Conservation (phyloP, 2,329 filamentous ascomycete genomes). For the Xylaria sp. region DNA sequence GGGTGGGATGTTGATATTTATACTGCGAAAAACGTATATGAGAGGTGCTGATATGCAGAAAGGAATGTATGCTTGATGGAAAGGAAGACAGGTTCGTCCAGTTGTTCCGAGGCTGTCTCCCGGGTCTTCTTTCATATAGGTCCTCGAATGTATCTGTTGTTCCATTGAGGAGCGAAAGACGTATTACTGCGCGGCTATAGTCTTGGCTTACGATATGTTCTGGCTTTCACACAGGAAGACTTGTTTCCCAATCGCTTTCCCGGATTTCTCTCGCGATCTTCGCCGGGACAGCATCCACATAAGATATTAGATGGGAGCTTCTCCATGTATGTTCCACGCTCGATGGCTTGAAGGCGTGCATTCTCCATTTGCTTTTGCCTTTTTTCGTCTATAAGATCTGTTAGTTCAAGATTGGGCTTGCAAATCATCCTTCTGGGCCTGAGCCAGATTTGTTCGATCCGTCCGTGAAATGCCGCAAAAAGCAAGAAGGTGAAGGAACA, state of each 20-base stretch:
- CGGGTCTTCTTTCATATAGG: neutral
- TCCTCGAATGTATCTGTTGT: neutral
- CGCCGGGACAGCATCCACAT: slow-evolving; percentile 46
- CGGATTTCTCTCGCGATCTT: slow-evolving; percentile 39
- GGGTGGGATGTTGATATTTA: neutral
- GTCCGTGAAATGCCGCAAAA: neutral
- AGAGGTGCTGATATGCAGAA: neutral
- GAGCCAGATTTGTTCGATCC: neutral
- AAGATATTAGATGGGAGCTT: slow-evolving; percentile 29
- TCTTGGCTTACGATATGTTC: neutral
- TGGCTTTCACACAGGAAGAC: too few relatives aligned
- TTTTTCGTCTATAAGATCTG: slow-evolving; percentile 34
- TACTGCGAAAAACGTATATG: neutral
- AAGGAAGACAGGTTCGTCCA: neutral
- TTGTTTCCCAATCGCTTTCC: slow-evolving; percentile 20
- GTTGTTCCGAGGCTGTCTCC: neutral
- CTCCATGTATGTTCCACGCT: slow-evolving; percentile 40
- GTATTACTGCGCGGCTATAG: neutral
- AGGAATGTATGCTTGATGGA: neutral
- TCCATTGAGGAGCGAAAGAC: neutral
- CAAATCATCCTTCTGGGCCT: neutral
- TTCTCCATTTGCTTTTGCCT: slow-evolving; percentile 37
- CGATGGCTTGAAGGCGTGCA: slow-evolving; percentile 36
- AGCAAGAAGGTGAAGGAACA: neutral
- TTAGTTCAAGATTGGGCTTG: slow-evolving; percentile 10